phyloP scores from a whole-genome alignment of 225 moss, liverwort and hornwort species.

The Anthoceros angustus region DNA sequence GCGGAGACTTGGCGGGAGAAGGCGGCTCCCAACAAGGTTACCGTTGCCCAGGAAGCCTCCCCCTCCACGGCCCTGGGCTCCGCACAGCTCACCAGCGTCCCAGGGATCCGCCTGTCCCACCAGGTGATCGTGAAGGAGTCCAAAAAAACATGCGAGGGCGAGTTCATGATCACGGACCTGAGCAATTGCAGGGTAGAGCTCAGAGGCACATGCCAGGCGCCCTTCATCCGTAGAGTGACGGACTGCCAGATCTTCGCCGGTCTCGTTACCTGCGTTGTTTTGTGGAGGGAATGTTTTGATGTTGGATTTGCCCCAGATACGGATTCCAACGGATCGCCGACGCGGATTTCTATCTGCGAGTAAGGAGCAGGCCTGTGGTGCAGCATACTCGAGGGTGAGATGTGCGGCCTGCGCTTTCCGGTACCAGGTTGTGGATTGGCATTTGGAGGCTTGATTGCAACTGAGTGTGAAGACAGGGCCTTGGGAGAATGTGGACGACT shows the following conservation, averaged over 20 bases:
- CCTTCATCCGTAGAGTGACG: constrained; percentile 54
- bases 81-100: no score
- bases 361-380: constrained; percentile 77
- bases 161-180: constrained; percentile 64
- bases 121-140: constrained; percentile 41
- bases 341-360: constrained; percentile 79
- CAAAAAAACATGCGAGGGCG: constrained; percentile 50
- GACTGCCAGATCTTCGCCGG: constrained; percentile 64
- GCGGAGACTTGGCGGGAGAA: no score
- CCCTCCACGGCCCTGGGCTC: no score
- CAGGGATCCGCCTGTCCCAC: constrained; percentile 43
- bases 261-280: constrained; percentile 69
- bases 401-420: constrained; percentile 72
- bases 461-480: constrained; percentile 72
- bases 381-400: constrained; percentile 69
- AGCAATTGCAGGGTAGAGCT: constrained; percentile 64
- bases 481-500: constrained; percentile 96
- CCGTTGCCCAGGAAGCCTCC: no score
- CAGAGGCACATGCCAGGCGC: constrained; percentile 50
- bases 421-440: constrained; percentile 40
- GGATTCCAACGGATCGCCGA: constrained; percentile 72
- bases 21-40: no score
- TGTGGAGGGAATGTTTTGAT: constrained; percentile 56
- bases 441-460: constrained; percentile 52
- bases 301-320: constrained; percentile 88